Evolutionary conservation across 768 basidiomycete genomes (phyloP).

Genomic region (Dentipellis sp.): DNA sequence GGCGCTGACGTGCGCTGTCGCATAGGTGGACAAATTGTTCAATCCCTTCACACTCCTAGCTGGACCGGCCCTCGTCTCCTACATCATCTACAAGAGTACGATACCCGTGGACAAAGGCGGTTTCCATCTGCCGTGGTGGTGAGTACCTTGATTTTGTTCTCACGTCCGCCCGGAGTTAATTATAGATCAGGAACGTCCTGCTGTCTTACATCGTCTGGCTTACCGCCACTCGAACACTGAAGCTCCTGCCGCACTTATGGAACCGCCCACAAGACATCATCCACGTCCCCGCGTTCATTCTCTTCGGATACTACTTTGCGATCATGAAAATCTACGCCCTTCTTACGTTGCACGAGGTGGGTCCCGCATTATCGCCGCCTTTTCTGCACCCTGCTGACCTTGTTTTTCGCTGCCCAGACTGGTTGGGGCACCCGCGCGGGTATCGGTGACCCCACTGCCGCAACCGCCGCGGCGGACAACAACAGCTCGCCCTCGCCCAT

Average conservation of each 20-base stretch:
- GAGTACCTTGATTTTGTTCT: constrained; percentile 18
- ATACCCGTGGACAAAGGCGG: constrained; percentile 57
- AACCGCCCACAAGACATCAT: constrained; percentile 47
- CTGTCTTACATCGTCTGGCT: constrained; percentile 64
- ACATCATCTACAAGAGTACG: constrained; percentile 74
- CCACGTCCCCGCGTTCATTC: constrained; percentile 55
- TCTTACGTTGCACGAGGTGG: constrained; percentile 82
- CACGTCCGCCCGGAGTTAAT: neutral
- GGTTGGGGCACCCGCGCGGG: constrained; percentile 96
- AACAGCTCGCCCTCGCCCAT: constrained; percentile 22
- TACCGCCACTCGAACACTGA: constrained; percentile 60
- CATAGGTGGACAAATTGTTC: constrained; percentile 73
- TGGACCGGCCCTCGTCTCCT: constrained; percentile 72
- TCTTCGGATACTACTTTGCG: constrained; percentile 91
- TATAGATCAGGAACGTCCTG: constrained; percentile 50
- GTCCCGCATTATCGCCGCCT: constrained; percentile 10
- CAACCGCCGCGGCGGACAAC: constrained; percentile 57
- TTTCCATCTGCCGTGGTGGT: constrained; percentile 81
- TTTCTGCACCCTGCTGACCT: neutral
- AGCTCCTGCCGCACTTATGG: constrained; percentile 59
- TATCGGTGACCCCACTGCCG: constrained; percentile 75
- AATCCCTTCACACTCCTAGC: constrained; percentile 82
- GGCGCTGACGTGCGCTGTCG: constrained; percentile 3
- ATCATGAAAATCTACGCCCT: constrained; percentile 92
- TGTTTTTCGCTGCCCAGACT: constrained; percentile 36